Percentiles rank a stretch among this genome's conserved stretches.
These are phyloP conservation scores for Ophiocordyceps camponoti-leonardi DNA, from an alignment of 2,329 filamentous ascomycete species.

Conservation along the genomic window DNA sequence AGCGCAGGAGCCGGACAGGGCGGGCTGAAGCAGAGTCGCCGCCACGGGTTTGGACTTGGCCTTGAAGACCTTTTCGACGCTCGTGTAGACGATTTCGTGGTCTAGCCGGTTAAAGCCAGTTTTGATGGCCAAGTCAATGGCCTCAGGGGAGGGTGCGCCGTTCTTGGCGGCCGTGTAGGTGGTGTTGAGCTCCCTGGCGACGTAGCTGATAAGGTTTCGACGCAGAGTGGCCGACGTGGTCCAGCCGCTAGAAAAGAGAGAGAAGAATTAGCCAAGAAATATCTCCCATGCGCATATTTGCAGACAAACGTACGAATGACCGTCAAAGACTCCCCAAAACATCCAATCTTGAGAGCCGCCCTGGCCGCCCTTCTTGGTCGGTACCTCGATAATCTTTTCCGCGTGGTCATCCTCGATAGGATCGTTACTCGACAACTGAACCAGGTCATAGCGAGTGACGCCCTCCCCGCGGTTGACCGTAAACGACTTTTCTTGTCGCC, in stretches of 20 bases:
- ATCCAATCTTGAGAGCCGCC: slow-evolving; percentile 67
- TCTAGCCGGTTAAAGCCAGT: slow-evolving; percentile 76
- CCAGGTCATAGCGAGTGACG: slow-evolving; percentile 85
- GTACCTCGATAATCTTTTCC: slow-evolving; percentile 92
- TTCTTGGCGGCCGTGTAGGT: slow-evolving; percentile 64
- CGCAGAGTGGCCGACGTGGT: slow-evolving; percentile 93
- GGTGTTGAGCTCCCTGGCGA: slow-evolving; percentile 79
- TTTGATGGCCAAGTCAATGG: slow-evolving; percentile 85
- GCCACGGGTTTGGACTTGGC: slow-evolving; percentile 79
- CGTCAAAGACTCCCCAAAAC: slow-evolving; percentile 99
- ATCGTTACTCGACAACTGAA: slow-evolving; percentile 89
- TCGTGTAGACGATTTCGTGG: slow-evolving; percentile 86
- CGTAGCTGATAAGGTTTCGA: slow-evolving; percentile 80
- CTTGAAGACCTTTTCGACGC: slow-evolving; percentile 79
- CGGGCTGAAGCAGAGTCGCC: slow-evolving; percentile 80
- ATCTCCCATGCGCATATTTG: background rate
- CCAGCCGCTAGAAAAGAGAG: slow-evolving; percentile 51
- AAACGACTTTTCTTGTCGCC: slow-evolving; percentile 83
- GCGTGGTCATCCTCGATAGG: slow-evolving; percentile 97
- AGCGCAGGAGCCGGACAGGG: slow-evolving; percentile 91
- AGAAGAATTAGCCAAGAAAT: background rate
- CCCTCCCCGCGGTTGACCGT: slow-evolving; percentile 76
- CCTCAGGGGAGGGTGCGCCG: slow-evolving; percentile 54
- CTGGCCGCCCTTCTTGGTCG: slow-evolving; percentile 30
- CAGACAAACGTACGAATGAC: slow-evolving; percentile 57